phyloP scores from a whole-genome alignment of 768 basidiomycete species.

The Lentinula boryana region DNA sequence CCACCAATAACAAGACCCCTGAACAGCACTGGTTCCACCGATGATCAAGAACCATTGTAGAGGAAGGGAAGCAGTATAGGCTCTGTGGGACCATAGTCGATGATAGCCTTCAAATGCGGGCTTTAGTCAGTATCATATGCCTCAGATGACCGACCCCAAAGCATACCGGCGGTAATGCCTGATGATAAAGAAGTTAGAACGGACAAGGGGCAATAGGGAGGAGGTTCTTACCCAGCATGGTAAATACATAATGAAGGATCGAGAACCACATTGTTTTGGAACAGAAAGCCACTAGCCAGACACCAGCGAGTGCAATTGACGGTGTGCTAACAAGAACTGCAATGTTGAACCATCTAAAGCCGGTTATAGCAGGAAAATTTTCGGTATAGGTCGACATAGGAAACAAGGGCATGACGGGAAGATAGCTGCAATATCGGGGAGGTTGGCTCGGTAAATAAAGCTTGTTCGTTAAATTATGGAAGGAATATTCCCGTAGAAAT shows the following conservation, averaged over 20 bases:
- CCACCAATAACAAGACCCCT: slow-evolving; percentile 90
- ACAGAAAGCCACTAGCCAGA: slow-evolving; percentile 39
- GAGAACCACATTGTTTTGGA: slow-evolving; percentile 56
- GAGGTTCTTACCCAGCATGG: slow-evolving; percentile 67
- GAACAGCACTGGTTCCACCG: slow-evolving; percentile 77
- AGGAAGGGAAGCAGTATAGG: slow-evolving; percentile 69
- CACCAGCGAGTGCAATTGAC: slow-evolving; percentile 62
- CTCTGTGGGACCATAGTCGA: slow-evolving; percentile 81
- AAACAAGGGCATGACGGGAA: background rate
- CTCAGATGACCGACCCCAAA: slow-evolving; percentile 3
- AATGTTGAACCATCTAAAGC: slow-evolving; percentile 76
- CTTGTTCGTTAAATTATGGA: background rate
- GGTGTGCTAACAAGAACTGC: slow-evolving; percentile 67
- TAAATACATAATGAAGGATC: slow-evolving; percentile 72
- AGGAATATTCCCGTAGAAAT: slow-evolving; percentile 4
- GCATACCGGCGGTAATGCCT: slow-evolving; percentile 45
- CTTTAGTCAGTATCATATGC: slow-evolving; percentile 1
- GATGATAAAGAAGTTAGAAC: slow-evolving; percentile 8
- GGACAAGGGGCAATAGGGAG: background rate
- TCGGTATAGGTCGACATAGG: slow-evolving; percentile 3
- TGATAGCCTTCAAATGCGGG: slow-evolving; percentile 55
- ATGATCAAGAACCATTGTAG: slow-evolving; percentile 66
- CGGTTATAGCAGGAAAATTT: slow-evolving; percentile 42
- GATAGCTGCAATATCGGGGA: background rate
- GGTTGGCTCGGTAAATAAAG: background rate